phyloP scores from a whole-genome alignment of 2,329 filamentous ascomycete genomes.

The Phyllosticta citriasiana region DNA sequence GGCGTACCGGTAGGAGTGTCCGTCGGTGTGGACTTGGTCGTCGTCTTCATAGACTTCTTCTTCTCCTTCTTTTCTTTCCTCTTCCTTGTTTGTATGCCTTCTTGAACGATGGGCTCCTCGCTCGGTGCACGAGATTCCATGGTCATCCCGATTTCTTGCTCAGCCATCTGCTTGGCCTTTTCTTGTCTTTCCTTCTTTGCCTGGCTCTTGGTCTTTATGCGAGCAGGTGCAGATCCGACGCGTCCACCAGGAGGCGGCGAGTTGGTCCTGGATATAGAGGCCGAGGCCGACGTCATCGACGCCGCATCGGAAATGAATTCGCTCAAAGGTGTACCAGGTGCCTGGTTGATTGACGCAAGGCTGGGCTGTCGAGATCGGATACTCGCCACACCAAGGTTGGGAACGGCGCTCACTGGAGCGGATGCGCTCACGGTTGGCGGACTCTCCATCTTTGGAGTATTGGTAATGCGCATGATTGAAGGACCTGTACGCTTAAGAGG shows the following conservation, averaged over 20 bases:
- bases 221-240: slow-evolving; percentile 58
- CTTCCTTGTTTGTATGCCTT: slow-evolving; percentile 68
- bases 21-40: slow-evolving; percentile 1
- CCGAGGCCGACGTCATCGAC: slow-evolving; percentile 62
- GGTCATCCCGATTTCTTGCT: slow-evolving; percentile 37
- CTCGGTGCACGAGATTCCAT: slow-evolving; percentile 13
- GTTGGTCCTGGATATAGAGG: slow-evolving; percentile 60
- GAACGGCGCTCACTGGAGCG: slow-evolving; percentile 16
- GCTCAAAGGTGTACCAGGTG: slow-evolving; percentile 62
- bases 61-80: slow-evolving; percentile 68
- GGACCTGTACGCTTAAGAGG: slow-evolving; percentile 38
- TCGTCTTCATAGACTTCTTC: background rate
- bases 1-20: slow-evolving; percentile 1
- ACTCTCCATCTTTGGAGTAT: slow-evolving; percentile 53
- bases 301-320: slow-evolving; percentile 69
- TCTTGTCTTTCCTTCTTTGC: slow-evolving; percentile 65
- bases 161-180: slow-evolving; percentile 50
- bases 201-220: slow-evolving; percentile 66
- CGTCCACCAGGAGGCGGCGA: slow-evolving; percentile 51
- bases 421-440: slow-evolving; percentile 33
- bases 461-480: slow-evolving; percentile 60
- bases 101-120: slow-evolving; percentile 37
- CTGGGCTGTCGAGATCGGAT: slow-evolving; percentile 42
- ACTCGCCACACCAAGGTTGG: slow-evolving; percentile 29
- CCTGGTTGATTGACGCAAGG: slow-evolving; percentile 47